phyloP scores from a whole-genome alignment of 768 basidiomycete species.

The Kwoniella mangroviensis region DNA sequence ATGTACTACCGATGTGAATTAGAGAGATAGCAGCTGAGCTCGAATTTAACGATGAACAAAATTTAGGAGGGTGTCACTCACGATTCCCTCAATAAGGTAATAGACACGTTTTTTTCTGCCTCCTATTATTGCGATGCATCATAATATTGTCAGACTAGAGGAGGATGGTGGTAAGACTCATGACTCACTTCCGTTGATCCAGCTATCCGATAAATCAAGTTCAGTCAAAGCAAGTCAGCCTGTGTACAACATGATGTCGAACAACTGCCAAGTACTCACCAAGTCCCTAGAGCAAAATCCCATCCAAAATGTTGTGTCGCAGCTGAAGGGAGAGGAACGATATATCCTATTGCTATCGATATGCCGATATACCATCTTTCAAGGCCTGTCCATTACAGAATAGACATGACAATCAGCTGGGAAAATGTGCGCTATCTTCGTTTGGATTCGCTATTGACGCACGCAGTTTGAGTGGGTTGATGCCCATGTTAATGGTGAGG shows the following conservation, averaged over 20 bases:
- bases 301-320: conserved; percentile 30
- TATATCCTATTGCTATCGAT: conserved; percentile 29
- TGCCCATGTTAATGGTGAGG: conserved; percentile 38
- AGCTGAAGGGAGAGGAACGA: conserved; percentile 32
- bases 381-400: conserved; percentile 12
- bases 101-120: background rate
- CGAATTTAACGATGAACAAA: background rate
- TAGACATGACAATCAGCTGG: no score
- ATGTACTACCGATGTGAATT: conserved; percentile 24
- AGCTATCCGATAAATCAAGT: background rate
- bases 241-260: background rate
- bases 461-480: conserved; percentile 27
- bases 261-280: conserved; percentile 25
- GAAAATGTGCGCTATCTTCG: no score
- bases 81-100: conserved; percentile 9
- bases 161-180: background rate
- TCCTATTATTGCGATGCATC: background rate
- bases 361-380: conserved; percentile 39
- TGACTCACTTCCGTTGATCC: conserved; percentile 16
- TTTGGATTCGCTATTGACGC: no score
- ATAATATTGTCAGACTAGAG: no score
- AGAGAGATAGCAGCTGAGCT: background rate
- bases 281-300: conserved; percentile 26
- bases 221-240: background rate
- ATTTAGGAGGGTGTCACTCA: background rate